Percentiles rank a stretch among this genome's conserved stretches.
These are phyloP conservation scores for Scenedesmus sp. DNA, from an alignment of 163 green algal genomes.

Conservation along the genomic window DNA sequence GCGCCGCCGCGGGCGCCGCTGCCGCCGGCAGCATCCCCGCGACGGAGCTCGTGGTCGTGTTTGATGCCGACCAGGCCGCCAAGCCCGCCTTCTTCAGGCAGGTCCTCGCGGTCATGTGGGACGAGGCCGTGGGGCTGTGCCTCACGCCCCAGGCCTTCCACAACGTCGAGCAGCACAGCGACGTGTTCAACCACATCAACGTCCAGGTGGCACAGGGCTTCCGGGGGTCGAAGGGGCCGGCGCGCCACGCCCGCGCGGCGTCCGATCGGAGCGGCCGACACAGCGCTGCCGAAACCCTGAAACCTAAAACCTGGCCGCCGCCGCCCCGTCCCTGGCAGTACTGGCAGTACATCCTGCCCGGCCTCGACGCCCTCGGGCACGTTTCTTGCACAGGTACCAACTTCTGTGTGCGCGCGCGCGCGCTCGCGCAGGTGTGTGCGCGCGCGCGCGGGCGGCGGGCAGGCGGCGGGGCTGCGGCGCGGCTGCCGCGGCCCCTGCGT, in stretches of 20 bases:
- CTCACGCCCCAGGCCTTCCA: slow-evolving; percentile 56
- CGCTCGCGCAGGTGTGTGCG: slow-evolving; percentile 10
- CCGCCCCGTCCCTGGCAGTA: slow-evolving; percentile 43
- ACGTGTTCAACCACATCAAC: slow-evolving; percentile 62
- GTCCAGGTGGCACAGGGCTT: too few species aligned
- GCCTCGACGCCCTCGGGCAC: slow-evolving; percentile 43
- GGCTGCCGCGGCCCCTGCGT: too few species aligned
- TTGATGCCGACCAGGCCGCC: slow-evolving; percentile 77
- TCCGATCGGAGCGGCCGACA: too few species aligned
- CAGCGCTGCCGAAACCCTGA: too few species aligned
- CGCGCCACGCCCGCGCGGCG: too few species aligned
- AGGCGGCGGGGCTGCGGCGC: too few species aligned
- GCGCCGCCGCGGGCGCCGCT: background rate
- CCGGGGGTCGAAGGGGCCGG: too few species aligned
- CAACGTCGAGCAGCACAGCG: slow-evolving; percentile 45
- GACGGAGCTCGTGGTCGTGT: slow-evolving; percentile 73
- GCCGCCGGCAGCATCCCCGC: slow-evolving; percentile 52
- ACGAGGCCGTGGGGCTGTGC: slow-evolving; percentile 43
- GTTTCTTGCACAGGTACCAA: slow-evolving; percentile 47
- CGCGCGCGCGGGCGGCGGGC: too few species aligned
- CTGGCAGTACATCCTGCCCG: slow-evolving; percentile 42
- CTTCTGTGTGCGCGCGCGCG: slow-evolving; percentile 38
- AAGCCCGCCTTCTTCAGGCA: slow-evolving; percentile 75
- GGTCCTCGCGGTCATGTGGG: slow-evolving; percentile 51
- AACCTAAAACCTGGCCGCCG: too few species aligned